These are phyloP conservation scores for Hyphopichia buzzinii DNA, from an alignment of 1,139 yeast species.

Conservation along the genomic window DNA sequence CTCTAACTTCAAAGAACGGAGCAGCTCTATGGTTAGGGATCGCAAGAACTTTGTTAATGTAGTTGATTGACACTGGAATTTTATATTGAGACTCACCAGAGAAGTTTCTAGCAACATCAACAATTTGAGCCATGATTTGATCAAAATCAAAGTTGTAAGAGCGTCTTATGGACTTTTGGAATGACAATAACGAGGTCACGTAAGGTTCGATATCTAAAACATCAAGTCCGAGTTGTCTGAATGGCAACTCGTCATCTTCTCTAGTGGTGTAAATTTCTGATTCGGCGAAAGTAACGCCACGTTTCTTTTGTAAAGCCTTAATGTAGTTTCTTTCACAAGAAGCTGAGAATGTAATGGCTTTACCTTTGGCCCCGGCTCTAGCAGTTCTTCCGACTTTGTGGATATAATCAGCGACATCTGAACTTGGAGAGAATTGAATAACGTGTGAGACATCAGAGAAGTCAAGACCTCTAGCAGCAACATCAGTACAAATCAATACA, in stretches of 20 bases:
- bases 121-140: conserved; percentile 4
- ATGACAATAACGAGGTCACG: background rate
- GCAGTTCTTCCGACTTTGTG: conserved; percentile 98
- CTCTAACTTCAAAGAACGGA: conserved; percentile 18
- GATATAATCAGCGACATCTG: conserved; percentile 72
- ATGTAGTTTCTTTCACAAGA: conserved; percentile 50
- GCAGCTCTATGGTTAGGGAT: conserved; percentile 11
- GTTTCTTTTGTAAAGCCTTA: conserved; percentile 37
- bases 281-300: conserved; percentile 51
- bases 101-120: conserved; percentile 10
- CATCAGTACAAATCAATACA: conserved; percentile 81
- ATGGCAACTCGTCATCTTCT: conserved; percentile 11
- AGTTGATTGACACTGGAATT: conserved; percentile 6
- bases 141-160: background rate
- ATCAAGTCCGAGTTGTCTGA: conserved; percentile 6
- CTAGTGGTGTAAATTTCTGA: conserved; percentile 12
- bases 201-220: background rate
- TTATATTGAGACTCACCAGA: conserved; percentile 14
- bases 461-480: conserved; percentile 96
- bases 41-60: background rate
- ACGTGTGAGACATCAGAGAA: conserved; percentile 84
- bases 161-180: background rate
- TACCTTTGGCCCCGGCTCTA: conserved; percentile 83
- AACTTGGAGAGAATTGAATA: conserved; percentile 74
- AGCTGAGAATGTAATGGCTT: conserved; percentile 53